Conservation (phyloP, 176 grass and related monocot genomes). For the Raddia distichophylla region DNA sequence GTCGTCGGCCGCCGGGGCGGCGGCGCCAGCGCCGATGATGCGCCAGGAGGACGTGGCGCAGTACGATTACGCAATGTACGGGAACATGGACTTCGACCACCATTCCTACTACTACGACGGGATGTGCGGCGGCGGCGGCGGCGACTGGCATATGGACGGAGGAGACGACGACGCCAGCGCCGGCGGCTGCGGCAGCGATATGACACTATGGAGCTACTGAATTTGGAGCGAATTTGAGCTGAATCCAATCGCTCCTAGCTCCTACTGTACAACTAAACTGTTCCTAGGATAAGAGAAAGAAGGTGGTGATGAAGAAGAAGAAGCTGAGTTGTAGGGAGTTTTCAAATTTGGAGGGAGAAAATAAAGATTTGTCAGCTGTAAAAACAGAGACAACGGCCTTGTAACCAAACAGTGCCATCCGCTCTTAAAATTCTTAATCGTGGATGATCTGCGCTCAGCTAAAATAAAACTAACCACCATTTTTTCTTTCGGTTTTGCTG, state of each 20-base stretch:
- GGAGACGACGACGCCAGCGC: conserved; percentile 40
- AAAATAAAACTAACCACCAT: too few species aligned
- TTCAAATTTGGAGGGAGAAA: not conserved
- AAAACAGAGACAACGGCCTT: conserved; percentile 3
- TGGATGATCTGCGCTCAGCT: too few species aligned
- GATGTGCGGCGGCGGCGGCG: conserved; percentile 14
- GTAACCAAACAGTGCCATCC: not conserved
- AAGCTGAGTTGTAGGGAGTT: not conserved
- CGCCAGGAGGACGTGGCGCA: not conserved
- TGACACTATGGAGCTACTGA: conserved; percentile 71
- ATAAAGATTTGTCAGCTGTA: conserved; percentile 5
- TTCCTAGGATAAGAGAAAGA: not conserved
- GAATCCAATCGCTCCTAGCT: not conserved
- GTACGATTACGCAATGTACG: conserved; percentile 46
- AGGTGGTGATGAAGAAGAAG: not conserved
- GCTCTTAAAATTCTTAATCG: not conserved
- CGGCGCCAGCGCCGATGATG: not conserved
- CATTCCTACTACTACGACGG: conserved; percentile 55
- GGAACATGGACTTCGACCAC: conserved; percentile 40
- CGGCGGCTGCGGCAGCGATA: conserved; percentile 29
- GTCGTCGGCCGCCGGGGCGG: not conserved
- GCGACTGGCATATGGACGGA: conserved; percentile 39
- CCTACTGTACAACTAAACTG: too few species aligned
- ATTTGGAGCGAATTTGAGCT: not conserved
- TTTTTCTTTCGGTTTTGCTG: too few species aligned